These are phyloP conservation scores for Beauveria brongniartii DNA, from an alignment of 2,329 filamentous ascomycete species.

Conservation along the genomic window DNA sequence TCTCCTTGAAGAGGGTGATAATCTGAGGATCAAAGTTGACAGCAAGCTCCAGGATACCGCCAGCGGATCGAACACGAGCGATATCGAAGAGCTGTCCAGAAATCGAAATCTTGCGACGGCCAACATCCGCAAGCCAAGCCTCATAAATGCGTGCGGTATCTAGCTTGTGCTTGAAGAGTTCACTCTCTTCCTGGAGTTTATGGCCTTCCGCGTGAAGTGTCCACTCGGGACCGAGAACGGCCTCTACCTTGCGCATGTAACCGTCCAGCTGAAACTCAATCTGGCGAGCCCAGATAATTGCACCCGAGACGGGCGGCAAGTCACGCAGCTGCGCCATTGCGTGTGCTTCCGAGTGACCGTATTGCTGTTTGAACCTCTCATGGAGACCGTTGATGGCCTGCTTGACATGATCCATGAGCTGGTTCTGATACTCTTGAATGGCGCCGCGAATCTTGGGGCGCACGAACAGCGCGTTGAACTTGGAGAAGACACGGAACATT, in stretches of 20 bases:
- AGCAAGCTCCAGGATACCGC: slow-evolving; percentile 76
- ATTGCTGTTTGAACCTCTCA: slow-evolving; percentile 97
- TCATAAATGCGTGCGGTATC: slow-evolving; percentile 92
- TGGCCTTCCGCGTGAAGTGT: slow-evolving; percentile 89
- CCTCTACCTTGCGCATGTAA: slow-evolving; percentile 99
- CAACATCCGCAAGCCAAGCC: slow-evolving; percentile 87
- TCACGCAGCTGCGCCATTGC: slow-evolving; percentile 97
- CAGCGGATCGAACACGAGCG: slow-evolving; percentile 77
- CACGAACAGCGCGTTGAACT: slow-evolving; percentile 98
- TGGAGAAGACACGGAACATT: slow-evolving; percentile 99
- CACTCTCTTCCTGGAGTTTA: slow-evolving; percentile 84
- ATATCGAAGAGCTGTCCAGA: slow-evolving; percentile 89
- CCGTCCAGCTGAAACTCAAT: slow-evolving; percentile 92
- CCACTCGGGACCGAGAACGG: slow-evolving; percentile 93
- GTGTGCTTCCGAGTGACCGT: slow-evolving; percentile 94
- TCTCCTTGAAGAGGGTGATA: slow-evolving; percentile 97
- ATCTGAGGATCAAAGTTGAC: slow-evolving; percentile 98
- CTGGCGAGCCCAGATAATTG: slow-evolving; percentile 95
- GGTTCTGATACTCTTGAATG: slow-evolving; percentile 95
- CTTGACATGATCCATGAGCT: slow-evolving; percentile 97
- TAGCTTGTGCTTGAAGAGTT: slow-evolving; percentile 91
- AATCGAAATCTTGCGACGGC: slow-evolving; percentile 81
- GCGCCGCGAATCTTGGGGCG: slow-evolving; percentile 98
- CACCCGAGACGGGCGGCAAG: slow-evolving; percentile 88
- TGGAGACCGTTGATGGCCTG: slow-evolving; percentile 89